phyloP scores from a whole-genome alignment of 306 rosid genomes.

The barrel medic (Medicago truncatula) region MtrunA17r5.0-ANR NC_053044.1:32839501-32840000 shows the following conservation, averaged over 20 bases:
- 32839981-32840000: neutral
- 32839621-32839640: slow-evolving; percentile 14
- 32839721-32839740: neutral
- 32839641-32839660: neutral
- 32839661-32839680: neutral
- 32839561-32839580: neutral
- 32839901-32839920: neutral
- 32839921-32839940: neutral
- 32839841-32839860: neutral
- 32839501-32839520: neutral
- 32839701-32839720: neutral
- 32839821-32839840: slow-evolving; percentile 37
- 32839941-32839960: neutral
- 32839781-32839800: neutral
- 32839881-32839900: neutral
- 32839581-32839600: neutral
- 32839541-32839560: neutral
- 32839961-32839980: neutral
- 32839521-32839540: neutral
- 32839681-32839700: neutral
- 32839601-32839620: neutral
- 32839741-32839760: slow-evolving; percentile 5
- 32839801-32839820: neutral
- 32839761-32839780: slow-evolving; percentile 18
- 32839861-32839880: neutral